Evolutionary conservation across 805 yeast species (phyloP), one percentile per base, ranked within the genome.

Genomic region (Saccharomyces mikatae): DNA sequence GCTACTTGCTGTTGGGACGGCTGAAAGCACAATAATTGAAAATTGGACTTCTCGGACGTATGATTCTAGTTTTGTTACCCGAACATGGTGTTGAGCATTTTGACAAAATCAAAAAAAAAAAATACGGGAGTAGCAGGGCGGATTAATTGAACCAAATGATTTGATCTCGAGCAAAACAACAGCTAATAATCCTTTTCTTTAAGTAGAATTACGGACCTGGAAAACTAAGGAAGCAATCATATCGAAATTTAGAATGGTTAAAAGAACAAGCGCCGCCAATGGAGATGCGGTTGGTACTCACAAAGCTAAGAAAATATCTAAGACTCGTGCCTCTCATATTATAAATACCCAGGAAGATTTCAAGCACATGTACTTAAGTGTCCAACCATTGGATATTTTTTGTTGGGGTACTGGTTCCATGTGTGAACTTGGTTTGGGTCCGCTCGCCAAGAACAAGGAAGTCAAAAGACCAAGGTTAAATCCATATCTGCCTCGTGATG

Each of bases 341-440:
- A 63, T 69, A 47, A 69, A 69, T 48, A 54, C 68, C 56, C 59
- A 70, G 58, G 65, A 69, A 61, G 70, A 74, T 68, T 55, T 70
- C 58, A 64, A 66, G 58, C 62, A 64, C 60, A 27, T 71, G 61
- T 59, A 74, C 51, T 49, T 62, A 9, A 63, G 69, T 27, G 65
- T 64, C 14, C 56, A 74, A 27, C 77, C 80, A 22, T 72, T 92
- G 52, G 94, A 90, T 65, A 76, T 94, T 2, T 92, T 87, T 67
- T 95, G 89, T 41, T 94, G 96, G 87, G 99, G 99, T 46, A 81
- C 95, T 1, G 99, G 99, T 1, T 84, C 96, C 0, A 92, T 94
- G 94, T 90, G 97, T 75, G 99, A 94, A 69, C 77, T 94, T 29
- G 99, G 99, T 1, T 76, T 94, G n/a, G 99, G 99, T 1, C 98